phyloP scores from a whole-genome alignment of 225 moss, liverwort and hornwort species.

The Rhytidiadelphus loreus region DNA sequence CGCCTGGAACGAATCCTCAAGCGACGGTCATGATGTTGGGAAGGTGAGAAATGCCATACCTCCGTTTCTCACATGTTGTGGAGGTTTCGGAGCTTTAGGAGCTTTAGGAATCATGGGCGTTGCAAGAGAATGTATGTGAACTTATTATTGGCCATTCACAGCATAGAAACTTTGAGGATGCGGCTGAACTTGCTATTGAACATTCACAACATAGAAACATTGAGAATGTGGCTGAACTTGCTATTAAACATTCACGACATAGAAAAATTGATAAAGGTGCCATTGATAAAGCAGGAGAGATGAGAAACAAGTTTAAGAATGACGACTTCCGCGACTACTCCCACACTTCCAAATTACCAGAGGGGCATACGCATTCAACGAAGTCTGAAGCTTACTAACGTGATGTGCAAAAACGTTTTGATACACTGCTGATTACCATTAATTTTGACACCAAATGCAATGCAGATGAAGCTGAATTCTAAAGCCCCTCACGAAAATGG shows the following conservation, averaged over 20 bases:
- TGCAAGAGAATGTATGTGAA: not conserved
- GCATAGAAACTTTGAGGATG: not conserved
- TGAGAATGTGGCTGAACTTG: not conserved
- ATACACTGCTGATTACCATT: too few relatives aligned
- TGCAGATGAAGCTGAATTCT: not conserved
- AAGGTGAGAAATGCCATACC: constrained; percentile 6
- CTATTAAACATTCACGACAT: not conserved
- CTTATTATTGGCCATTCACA: not conserved
- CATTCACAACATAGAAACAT: not conserved
- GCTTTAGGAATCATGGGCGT: not conserved
- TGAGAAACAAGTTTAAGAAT: not conserved
- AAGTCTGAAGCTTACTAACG: not conserved
- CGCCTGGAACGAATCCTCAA: constrained; percentile 77
- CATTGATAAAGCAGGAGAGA: too few relatives aligned
- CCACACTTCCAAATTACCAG: not conserved
- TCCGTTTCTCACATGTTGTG: not conserved
- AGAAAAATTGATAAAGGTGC: not conserved
- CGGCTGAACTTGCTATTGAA: not conserved
- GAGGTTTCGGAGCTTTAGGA: not conserved
- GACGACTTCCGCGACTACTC: not conserved
- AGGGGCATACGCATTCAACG: not conserved
- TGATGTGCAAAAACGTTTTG: not conserved
- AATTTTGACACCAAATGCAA: not conserved
- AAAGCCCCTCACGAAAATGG: not conserved
- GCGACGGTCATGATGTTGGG: constrained; percentile 74